These are phyloP conservation scores for Cadophora sp. DNA, from an alignment of 2,329 filamentous ascomycete species.

Conservation along the genomic window DNA sequence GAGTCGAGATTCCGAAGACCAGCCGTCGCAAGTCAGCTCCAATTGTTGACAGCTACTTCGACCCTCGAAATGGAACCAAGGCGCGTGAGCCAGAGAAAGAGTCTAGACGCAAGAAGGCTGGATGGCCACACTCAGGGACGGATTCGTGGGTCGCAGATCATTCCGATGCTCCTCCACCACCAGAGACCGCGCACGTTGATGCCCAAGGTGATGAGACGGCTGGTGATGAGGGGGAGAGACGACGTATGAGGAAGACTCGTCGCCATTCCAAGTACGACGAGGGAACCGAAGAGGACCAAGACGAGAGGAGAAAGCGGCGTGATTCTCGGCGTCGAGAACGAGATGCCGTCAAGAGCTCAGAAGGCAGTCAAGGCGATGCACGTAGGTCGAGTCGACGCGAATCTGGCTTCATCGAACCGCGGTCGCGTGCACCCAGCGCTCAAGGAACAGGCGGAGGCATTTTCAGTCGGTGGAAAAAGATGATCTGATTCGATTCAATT, in stretches of 20 bases:
- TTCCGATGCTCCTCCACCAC: constrained; percentile 65
- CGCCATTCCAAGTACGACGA: constrained; percentile 39
- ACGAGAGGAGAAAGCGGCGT: constrained; percentile 40
- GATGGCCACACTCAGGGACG: constrained; percentile 69
- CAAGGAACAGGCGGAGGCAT: constrained; percentile 64
- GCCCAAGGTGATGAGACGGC: constrained; percentile 34
- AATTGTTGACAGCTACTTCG: constrained; percentile 53
- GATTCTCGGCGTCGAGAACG: constrained; percentile 40
- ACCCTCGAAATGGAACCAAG: constrained; percentile 52
- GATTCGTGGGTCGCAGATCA: constrained; percentile 72
- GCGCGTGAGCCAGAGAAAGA: constrained; percentile 43
- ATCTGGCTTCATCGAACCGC: constrained; percentile 43
- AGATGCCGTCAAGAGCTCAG: constrained; percentile 39
- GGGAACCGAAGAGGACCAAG: constrained; percentile 34
- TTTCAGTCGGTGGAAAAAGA: constrained; percentile 37
- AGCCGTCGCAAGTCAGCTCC: constrained; percentile 52
- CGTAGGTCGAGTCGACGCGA: constrained; percentile 38
- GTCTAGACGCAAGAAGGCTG: constrained; percentile 43
- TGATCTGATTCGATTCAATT: constrained; percentile 17
- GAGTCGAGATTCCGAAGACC: constrained; percentile 40
- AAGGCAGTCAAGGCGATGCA: constrained; percentile 43
- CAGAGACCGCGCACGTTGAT: constrained; percentile 46
- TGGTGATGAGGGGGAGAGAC: constrained; percentile 39
- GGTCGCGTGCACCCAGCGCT: constrained; percentile 66
- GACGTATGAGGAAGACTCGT: constrained; percentile 39